phyloP scores from a whole-genome alignment of 2,329 filamentous ascomycete genomes.

The Gyromitra esculenta region DNA sequence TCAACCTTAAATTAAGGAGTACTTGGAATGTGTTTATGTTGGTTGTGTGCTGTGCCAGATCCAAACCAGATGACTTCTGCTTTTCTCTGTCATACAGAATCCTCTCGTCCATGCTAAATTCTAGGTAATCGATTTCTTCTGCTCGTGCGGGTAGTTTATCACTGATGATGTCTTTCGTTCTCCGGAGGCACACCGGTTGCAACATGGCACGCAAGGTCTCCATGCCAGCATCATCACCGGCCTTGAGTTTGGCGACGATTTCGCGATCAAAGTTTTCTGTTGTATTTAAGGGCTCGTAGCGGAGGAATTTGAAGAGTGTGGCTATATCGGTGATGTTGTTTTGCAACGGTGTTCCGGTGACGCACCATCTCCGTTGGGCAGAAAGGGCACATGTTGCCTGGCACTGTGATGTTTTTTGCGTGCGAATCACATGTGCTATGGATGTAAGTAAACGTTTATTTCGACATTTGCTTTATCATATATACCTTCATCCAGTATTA shows the following conservation, averaged over 20 bases:
- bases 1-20: constrained; percentile 50
- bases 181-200: constrained; percentile 47
- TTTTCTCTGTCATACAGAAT: constrained; percentile 35
- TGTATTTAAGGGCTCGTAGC: constrained; percentile 62
- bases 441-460: constrained; percentile 18
- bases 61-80: neutral
- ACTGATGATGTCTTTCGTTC: constrained; percentile 41
- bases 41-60: neutral
- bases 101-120: constrained; percentile 34
- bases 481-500: constrained; percentile 58
- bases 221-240: constrained; percentile 55
- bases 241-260: constrained; percentile 59
- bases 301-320: constrained; percentile 65
- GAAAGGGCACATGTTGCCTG: constrained; percentile 62
- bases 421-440: constrained; percentile 65
- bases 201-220: constrained; percentile 45
- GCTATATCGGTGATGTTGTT: constrained; percentile 67
- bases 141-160: constrained; percentile 22
- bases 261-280: constrained; percentile 62
- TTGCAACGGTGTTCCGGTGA: constrained; percentile 68
- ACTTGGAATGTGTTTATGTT: constrained; percentile 23
- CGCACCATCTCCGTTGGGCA: constrained; percentile 65
- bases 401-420: constrained; percentile 63
- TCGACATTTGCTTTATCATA: neutral
- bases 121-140: constrained; percentile 33